Evolutionary conservation across 768 basidiomycete species (phyloP).

Genomic region (Lanmaoa rubissima): DNA sequence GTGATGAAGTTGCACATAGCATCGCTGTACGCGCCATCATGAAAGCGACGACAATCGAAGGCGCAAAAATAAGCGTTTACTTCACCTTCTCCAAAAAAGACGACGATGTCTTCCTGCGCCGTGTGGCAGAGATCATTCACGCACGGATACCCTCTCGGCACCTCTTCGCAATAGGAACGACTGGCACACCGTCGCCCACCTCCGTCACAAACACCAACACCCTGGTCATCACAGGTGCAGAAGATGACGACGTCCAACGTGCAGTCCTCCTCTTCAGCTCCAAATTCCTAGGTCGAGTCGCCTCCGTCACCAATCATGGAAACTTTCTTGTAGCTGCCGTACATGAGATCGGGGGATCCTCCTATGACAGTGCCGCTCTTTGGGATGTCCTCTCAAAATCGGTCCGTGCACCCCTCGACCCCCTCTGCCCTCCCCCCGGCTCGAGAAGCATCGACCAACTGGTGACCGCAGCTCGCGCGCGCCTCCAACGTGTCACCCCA

Average conservation of each 20-base stretch:
- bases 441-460: slow-evolving; percentile 58
- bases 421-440: slow-evolving; percentile 60
- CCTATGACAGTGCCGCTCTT: slow-evolving; percentile 64
- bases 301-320: slow-evolving; percentile 36
- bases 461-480: slow-evolving; percentile 56
- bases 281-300: slow-evolving; percentile 67
- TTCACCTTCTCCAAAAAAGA: slow-evolving; percentile 57
- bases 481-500: slow-evolving; percentile 62
- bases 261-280: slow-evolving; percentile 62
- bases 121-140: slow-evolving; percentile 49
- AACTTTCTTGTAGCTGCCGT: slow-evolving; percentile 44
- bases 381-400: slow-evolving; percentile 72
- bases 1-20: slow-evolving; percentile 56
- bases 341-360: slow-evolving; percentile 50
- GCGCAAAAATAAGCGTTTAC: slow-evolving; percentile 57
- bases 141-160: slow-evolving; percentile 43
- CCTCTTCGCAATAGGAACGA: slow-evolving; percentile 56
- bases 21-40: slow-evolving; percentile 55
- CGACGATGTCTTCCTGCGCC: slow-evolving; percentile 55
- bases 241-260: slow-evolving; percentile 56
- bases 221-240: slow-evolving; percentile 59
- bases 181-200: slow-evolving; percentile 35
- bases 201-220: slow-evolving; percentile 35
- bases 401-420: slow-evolving; percentile 56
- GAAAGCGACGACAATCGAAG: slow-evolving; percentile 49